Conservation (phyloP, 148 eudicot species). For the Heliamphora exappendiculata region DNA sequence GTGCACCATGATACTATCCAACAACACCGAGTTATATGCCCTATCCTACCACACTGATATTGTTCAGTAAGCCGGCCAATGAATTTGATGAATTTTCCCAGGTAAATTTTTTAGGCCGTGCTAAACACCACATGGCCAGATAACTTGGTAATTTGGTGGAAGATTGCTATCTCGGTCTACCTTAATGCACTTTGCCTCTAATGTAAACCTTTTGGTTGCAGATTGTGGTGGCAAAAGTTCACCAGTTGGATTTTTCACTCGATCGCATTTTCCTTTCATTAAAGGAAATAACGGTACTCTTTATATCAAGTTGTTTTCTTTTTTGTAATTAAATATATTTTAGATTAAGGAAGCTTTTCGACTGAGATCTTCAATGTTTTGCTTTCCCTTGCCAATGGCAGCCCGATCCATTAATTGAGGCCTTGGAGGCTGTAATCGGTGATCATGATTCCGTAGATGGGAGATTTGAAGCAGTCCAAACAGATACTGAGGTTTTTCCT, state of each 20-base stretch:
- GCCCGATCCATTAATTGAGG: conserved; percentile 85
- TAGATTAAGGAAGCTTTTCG: conserved; percentile 6
- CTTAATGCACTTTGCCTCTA: neutral
- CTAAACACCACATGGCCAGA: neutral
- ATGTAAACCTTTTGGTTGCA: conserved; percentile 25
- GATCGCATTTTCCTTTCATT: conserved; percentile 86
- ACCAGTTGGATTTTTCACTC: conserved; percentile 70
- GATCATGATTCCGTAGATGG: conserved; percentile 39
- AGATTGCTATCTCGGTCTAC: neutral
- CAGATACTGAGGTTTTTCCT: conserved; percentile 58
- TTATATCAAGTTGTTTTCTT: neutral
- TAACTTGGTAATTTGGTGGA: neutral
- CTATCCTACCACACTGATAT: neutral
- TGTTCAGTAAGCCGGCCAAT: neutral
- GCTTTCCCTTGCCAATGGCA: conserved; percentile 27
- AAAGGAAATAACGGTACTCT: conserved; percentile 70
- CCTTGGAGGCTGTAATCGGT: conserved; percentile 79
- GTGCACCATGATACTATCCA: neutral
- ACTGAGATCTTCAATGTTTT: neutral
- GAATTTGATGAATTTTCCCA: neutral
- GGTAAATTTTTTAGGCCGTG: conserved; percentile 5
- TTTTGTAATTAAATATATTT: conserved; percentile 6
- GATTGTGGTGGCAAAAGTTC: conserved; percentile 90
- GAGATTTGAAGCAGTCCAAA: conserved; percentile 47
- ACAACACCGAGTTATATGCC: neutral